Evolutionary conservation across 2,329 filamentous ascomycete genomes (phyloP).

Genomic region (Colletotrichum lini): DNA sequence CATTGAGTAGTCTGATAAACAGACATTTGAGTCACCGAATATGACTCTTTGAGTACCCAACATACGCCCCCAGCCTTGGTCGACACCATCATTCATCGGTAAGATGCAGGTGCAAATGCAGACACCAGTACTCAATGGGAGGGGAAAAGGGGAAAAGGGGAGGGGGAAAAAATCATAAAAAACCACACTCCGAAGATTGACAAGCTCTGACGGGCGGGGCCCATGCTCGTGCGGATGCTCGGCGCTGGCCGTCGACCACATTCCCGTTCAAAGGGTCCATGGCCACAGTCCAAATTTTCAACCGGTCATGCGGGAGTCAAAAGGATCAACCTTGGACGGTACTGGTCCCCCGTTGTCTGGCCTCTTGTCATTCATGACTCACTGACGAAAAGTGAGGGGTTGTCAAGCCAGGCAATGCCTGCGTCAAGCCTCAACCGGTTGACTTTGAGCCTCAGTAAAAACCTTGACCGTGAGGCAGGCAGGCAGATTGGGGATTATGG

Average conservation of each 20-base stretch:
- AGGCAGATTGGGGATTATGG: not conserved
- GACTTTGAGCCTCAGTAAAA: conserved; percentile 33
- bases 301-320: conserved; percentile 34
- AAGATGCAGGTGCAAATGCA: not conserved
- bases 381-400: conserved; percentile 37
- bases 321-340: conserved; percentile 24
- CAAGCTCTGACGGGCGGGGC: conserved; percentile 18
- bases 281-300: conserved; percentile 19
- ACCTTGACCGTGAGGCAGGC: conserved; percentile 25
- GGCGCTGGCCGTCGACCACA: conserved; percentile 26
- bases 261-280: conserved; percentile 14
- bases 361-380: conserved; percentile 39
- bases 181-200: too few relatives aligned
- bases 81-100: not conserved
- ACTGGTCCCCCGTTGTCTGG: conserved; percentile 25
- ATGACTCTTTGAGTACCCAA: not conserved
- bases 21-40: conserved; percentile 13
- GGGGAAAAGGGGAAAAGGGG: not conserved
- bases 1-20: not conserved
- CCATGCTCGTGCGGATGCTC: conserved; percentile 21
- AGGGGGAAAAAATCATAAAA: not conserved
- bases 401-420: conserved; percentile 33
- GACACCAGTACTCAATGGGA: not conserved
- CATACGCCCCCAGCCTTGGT: too few relatives aligned
- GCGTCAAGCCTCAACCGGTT: conserved; percentile 22